Evolutionary conservation across 2,329 filamentous ascomycete genomes (phyloP).

Genomic region (Podosphaera leucotricha): DNA sequence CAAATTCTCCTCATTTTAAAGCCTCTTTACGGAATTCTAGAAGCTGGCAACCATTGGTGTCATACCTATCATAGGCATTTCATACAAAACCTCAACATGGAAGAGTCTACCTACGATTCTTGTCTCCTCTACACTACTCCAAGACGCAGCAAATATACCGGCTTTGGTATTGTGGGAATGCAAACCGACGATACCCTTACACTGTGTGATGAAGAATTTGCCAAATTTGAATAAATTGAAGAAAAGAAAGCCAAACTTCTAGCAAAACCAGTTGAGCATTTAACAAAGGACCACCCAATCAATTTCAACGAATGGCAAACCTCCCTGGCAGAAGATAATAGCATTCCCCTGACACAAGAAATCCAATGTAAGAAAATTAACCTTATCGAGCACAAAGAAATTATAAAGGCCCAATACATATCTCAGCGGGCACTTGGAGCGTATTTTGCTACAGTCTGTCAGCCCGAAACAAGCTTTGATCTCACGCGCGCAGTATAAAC

Average conservation of each 20-base stretch:
- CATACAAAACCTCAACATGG: not conserved
- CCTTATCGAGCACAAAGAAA: not conserved
- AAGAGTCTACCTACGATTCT: slow-evolving; percentile 1
- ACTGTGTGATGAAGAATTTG: not conserved
- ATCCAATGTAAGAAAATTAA: slow-evolving; percentile 1
- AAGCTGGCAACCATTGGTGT: slow-evolving; percentile 1
- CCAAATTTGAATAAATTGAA: not conserved
- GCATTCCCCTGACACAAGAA: slow-evolving; percentile 1
- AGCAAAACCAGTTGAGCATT: not conserved
- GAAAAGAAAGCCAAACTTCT: not conserved
- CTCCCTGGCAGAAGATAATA: not conserved
- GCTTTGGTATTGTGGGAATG: not conserved
- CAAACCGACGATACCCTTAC: not conserved
- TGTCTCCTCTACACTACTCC: not conserved
- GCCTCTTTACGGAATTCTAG: not conserved
- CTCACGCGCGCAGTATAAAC: slow-evolving; percentile 1
- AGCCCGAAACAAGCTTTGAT: slow-evolving; percentile 1
- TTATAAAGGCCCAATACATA: not conserved
- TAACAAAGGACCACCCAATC: not conserved
- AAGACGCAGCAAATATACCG: not conserved
- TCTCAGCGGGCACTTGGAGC: not conserved
- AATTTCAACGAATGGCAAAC: slow-evolving; percentile 1
- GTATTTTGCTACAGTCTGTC: not conserved
- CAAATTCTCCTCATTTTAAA: no score
- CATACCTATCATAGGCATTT: slow-evolving; percentile 1